Evolutionary conservation across 192 early-diverging fungal genomes (phyloP), one percentile per base, ranked within the genome.

Genomic region (Rhizophagus prolifer): DNA sequence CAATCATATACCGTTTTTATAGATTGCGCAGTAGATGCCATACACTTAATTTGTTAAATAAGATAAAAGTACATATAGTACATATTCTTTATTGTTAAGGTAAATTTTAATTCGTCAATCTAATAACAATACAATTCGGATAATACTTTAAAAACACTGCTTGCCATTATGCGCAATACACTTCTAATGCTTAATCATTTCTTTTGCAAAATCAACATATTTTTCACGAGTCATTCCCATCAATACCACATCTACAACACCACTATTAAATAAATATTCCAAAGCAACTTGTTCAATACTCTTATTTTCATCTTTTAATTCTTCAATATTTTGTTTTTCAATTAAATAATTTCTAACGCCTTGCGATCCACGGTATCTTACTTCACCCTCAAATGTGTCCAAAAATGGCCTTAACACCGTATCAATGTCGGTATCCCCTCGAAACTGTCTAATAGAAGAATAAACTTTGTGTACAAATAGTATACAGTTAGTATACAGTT

Each of bases 141-240:
- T 19, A 3, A 36, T 7, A 36, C 7, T 3, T 7, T 7, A 7
- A 36, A 36, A 36, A 5, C 5, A 6, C 5, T 36, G 34, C 7
- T 36, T 2, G 34, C 4, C 3, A 7, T 36, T 36, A 0, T 6
- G 7, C 34, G 34, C 34, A 36, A 36, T 38, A 50, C 47, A 3
- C 2, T 6, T 21, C 7, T 63, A 63, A 30, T 63, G 3, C 5
- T 63, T 63, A 26, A 28, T 54, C 4, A 80, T 31, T 28, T 78
- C 66, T 10, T 72, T 72, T 19, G 81, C 78, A 61, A 84, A 79
- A 38, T 84, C 81, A 12, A 82, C 83, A 75, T 84, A 82, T 1
- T 64, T 58, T 14, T 79, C 70, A 10, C 75, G 64, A 47, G 81
- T 84, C 78, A 84, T 77, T 9, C 81, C 83, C 54, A 84, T 44